Evolutionary conservation across 768 basidiomycete species (phyloP).

Genomic region (Podaxis sp.): DNA sequence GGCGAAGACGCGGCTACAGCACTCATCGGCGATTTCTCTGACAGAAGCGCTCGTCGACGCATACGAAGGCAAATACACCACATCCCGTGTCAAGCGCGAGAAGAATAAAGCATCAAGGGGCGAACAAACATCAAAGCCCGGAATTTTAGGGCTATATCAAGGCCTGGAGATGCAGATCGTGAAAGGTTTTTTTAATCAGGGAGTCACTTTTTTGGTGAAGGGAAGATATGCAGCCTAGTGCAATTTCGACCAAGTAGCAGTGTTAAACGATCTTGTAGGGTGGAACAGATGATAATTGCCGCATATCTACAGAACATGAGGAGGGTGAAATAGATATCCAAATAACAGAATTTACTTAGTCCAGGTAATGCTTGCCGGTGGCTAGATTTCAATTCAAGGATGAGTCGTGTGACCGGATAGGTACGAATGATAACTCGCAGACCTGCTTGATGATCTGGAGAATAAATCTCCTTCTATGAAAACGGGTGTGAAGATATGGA

Average conservation of each 20-base stretch:
- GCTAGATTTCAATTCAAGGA: no score
- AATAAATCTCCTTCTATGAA: no score
- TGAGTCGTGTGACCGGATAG: no score
- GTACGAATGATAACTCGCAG: no score
- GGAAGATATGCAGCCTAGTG: slow-evolving; percentile 38
- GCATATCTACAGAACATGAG: slow-evolving; percentile 15
- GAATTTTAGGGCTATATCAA: slow-evolving; percentile 48
- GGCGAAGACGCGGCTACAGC: slow-evolving; percentile 55
- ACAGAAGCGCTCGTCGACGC: slow-evolving; percentile 33
- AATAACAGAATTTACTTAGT: no score
- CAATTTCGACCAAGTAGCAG: background rate
- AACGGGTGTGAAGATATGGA: no score
- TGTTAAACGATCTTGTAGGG: slow-evolving; percentile 13
- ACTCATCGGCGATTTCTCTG: slow-evolving; percentile 39
- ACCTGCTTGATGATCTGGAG: no score
- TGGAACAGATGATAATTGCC: slow-evolving; percentile 24
- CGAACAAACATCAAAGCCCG: slow-evolving; percentile 7
- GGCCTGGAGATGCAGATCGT: slow-evolving; percentile 50
- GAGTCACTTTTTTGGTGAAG: slow-evolving; percentile 58
- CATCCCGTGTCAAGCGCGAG: slow-evolving; percentile 5
- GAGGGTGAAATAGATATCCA: no score
- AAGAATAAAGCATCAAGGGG: slow-evolving; percentile 6
- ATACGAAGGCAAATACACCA: slow-evolving; percentile 26
- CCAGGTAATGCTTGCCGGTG: no score
- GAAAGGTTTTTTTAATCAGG: slow-evolving; percentile 58